Base-by-base conservation (phyloP, 2,329 filamentous ascomycete genomes). In the Aspergillaceae sp. region DNA sequence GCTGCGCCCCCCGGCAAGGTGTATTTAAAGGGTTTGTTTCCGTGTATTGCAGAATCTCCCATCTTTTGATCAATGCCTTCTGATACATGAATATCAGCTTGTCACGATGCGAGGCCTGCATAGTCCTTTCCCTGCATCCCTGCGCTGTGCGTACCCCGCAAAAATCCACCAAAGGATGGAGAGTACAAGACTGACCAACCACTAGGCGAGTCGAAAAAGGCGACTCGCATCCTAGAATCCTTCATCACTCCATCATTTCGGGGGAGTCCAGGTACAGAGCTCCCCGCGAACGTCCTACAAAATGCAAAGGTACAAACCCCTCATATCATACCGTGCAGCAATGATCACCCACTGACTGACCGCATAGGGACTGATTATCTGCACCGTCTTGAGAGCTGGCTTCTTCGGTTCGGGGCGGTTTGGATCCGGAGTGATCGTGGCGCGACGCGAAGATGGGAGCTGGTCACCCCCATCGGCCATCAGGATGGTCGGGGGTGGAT, bases 261-360 rank as follows among this genome's bases (percentile, higher is more conserved):
- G 19, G 94, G 96, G 64, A 87, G 89, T 4, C 89, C 90, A 45
- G 91, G 96, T 68, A 95, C 94, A 68, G 83, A 96, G 63, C 96
- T 97, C 56, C 92, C 92, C 35, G 87, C 88, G 5, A 78, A 82
- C 38, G 78, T 97, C 52, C 82, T 97, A 55, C 83, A 83, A 52
- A 87, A 88, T 67, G 91, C 92, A 59, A 95, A 97, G 79, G 86
- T 87, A 70, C 44, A 51, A 35, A 28, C 30, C n/a, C 3, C 28
- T 32, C 30, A 9, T 9, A 32, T 32, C 8, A 6, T 32, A 32
- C 30, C 30, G 8, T 32, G 3, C 27, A 19, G 8, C 26, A 8
- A 9, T 33, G 11, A 5, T 19, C 3, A 41, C 11, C 27, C 19
- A 34, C 10, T 6, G 35, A 40, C 3, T 42, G 10, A 43, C 10